Evolutionary conservation across 768 basidiomycete genomes (phyloP), one percentile per base, ranked within the genome.

Genomic region (Calocybe cyanea): DNA sequence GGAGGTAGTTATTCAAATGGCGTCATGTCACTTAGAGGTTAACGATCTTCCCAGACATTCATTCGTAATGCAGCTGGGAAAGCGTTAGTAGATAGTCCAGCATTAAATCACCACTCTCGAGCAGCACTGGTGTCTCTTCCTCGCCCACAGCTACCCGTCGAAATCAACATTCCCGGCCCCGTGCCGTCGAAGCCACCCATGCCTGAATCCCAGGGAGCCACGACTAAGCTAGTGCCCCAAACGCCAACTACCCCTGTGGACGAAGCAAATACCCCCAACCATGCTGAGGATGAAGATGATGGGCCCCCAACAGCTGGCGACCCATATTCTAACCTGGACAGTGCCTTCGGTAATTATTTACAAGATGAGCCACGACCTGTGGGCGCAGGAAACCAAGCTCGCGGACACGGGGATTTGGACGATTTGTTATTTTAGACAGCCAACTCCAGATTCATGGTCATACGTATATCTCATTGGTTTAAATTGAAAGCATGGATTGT

Each of bases 31-130:
- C 31, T 3, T 39, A 28, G 6, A 18, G 45, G 37, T 31, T 52
- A 34, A 31, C 49, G 7, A n/a, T 42, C 33, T 32, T 50, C 18
- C 32, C 32, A 92, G 88, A 95, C 92, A 2, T 97, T 97, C 67
- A 97, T 97, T 57, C 85, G 94, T 18, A 85, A 85, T 53, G 90
- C 93, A 7, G 76, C 82, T 35, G 87, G 90, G 32, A 89, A 82
- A 59, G 87, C 88, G 19, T 72, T 97, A 45, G 64, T 70, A 41
- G 94, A 97, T 64, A 93, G 88, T 38, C 91, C 92, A 11, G 94
- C 94, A 1, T 72, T 97, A 35, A 96, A 97, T 60, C 60, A 80
- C 0, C 77, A 87, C 49, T 94, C 92, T 1, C 78, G 85, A 45
- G 75, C 81, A 37, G 83, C 81, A 30, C 73, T 90, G 9, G 75